Conservation (phyloP, 306 rosid species). For the Morella rubra region DNA sequence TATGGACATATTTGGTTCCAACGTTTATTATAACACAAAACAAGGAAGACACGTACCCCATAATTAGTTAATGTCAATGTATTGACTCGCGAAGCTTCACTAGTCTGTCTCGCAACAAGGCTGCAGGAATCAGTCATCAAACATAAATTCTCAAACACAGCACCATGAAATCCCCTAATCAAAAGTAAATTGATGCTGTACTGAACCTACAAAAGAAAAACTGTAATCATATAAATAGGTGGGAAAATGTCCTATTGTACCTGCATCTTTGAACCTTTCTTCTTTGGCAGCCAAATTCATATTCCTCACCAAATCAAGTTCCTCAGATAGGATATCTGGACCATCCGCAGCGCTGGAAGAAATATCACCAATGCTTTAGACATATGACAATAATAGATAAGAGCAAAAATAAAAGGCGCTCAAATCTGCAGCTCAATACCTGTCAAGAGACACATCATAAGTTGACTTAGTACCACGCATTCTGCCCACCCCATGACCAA, state of each 20-base stretch:
- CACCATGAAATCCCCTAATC: conserved; percentile 16
- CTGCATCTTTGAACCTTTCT: conserved; percentile 92
- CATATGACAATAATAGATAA: conserved; percentile 4
- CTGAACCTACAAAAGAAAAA: conserved; percentile 3
- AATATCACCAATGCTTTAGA: conserved; percentile 20
- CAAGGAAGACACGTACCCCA: conserved; percentile 30
- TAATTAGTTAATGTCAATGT: conserved; percentile 45
- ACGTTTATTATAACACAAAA: neutral
- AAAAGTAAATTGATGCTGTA: neutral
- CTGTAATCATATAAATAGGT: neutral
- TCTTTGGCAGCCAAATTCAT: conserved; percentile 66
- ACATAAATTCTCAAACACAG: conserved; percentile 17
- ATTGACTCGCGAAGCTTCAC: conserved; percentile 60
- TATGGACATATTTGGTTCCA: neutral
- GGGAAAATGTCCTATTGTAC: conserved; percentile 29
- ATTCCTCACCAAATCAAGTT: conserved; percentile 71
- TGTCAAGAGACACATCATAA: conserved; percentile 87
- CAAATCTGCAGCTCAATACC: conserved; percentile 48
- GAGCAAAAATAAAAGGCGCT: neutral
- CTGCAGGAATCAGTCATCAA: conserved; percentile 53
- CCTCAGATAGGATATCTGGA: conserved; percentile 68
- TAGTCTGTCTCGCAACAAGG: conserved; percentile 81
- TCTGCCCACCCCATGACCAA: conserved; percentile 77
- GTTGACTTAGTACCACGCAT: conserved; percentile 47
- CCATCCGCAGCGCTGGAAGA: conserved; percentile 76